Percentiles rank a stretch among this genome's conserved stretches.
phyloP scores from a whole-genome alignment of 2,329 filamentous ascomycete species.

The Penicillium sp. region DNA sequence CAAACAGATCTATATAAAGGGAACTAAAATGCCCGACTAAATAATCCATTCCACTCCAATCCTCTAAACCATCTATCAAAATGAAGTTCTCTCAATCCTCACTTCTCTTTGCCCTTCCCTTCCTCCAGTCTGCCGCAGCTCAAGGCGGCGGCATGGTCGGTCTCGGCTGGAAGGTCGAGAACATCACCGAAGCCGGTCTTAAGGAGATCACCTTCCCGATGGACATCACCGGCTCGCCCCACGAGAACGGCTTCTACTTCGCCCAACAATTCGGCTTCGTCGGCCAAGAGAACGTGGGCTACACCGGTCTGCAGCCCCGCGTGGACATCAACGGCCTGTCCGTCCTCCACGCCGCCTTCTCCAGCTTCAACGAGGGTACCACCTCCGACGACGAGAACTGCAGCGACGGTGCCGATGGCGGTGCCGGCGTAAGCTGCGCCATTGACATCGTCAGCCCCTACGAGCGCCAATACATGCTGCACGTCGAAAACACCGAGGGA shows the following conservation, averaged over 20 bases:
- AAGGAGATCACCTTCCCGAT: slow-evolving; percentile 28
- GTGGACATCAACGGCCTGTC: slow-evolving; percentile 14
- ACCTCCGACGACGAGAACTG: slow-evolving; percentile 25
- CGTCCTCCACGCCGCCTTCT: slow-evolving; percentile 34
- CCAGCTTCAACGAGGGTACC: slow-evolving; percentile 30
- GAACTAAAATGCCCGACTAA: too few species aligned
- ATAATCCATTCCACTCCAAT: too few species aligned
- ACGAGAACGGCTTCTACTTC: slow-evolving; percentile 29
- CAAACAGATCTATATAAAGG: too few species aligned
- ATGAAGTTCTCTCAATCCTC: too few species aligned
- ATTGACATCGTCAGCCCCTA: slow-evolving; percentile 25
- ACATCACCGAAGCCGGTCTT: slow-evolving; percentile 14
- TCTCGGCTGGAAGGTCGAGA: slow-evolving; percentile 12
- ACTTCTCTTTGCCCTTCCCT: too few species aligned
- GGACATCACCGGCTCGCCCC: slow-evolving; percentile 19
- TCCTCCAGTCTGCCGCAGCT: too few species aligned
- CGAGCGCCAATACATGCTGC: slow-evolving; percentile 20
- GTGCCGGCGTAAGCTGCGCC: slow-evolving; percentile 27
- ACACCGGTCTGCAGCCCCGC: slow-evolving; percentile 31
- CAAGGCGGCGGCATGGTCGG: too few species aligned
- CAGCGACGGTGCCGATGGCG: slow-evolving; percentile 30
- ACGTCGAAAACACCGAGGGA: slow-evolving; percentile 23
- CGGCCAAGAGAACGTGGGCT: slow-evolving; percentile 23
- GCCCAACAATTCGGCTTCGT: slow-evolving; percentile 31
- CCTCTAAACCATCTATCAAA: too few species aligned